A percentile compares a stretch with the other conserved stretches of the same genome.
Evolutionary conservation across 345 rosid species (phyloP).

Genomic region (Ceriops tagal): DNA sequence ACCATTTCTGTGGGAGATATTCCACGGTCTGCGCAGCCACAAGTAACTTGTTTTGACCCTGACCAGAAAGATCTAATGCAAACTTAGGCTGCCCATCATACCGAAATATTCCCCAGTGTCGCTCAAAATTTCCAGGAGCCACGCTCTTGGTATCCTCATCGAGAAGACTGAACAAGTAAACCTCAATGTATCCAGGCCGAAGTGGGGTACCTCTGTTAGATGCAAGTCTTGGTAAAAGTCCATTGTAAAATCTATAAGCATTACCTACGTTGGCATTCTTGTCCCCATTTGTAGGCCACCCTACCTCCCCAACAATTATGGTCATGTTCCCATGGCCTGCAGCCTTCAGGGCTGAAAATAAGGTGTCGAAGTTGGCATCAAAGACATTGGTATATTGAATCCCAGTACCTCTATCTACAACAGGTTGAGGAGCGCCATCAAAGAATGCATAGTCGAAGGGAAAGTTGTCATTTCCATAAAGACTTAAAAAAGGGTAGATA

Average conservation of each 20-base stretch:
- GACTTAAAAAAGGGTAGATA: slow-evolving; percentile 93
- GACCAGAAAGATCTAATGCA: slow-evolving; percentile 55
- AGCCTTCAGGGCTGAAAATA: slow-evolving; percentile 59
- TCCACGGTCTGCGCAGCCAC: slow-evolving; percentile 51
- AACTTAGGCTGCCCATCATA: slow-evolving; percentile 86
- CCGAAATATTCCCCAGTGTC: slow-evolving; percentile 84
- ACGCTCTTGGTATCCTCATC: slow-evolving; percentile 91
- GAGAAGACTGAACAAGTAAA: slow-evolving; percentile 65
- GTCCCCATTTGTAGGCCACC: slow-evolving; percentile 97
- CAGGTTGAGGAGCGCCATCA: slow-evolving; percentile 50
- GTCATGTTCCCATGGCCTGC: slow-evolving; percentile 58
- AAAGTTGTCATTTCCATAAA: slow-evolving; percentile 63
- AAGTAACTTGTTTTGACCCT: slow-evolving; percentile 49
- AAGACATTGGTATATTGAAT: slow-evolving; percentile 71
- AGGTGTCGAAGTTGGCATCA: slow-evolving; percentile 85
- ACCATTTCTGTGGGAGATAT: slow-evolving; percentile 70
- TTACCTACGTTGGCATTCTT: slow-evolving; percentile 55
- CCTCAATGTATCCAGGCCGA: slow-evolving; percentile 50
- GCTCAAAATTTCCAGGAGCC: slow-evolving; percentile 84
- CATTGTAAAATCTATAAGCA: slow-evolving; percentile 70
- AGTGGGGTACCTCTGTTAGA: slow-evolving; percentile 67
- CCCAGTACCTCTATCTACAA: slow-evolving; percentile 44
- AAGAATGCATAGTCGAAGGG: slow-evolving; percentile 91
- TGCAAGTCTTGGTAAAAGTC: slow-evolving; percentile 53
- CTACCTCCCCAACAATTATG: slow-evolving; percentile 72